phyloP scores from a whole-genome alignment of 257 asterid genomes.

The Mitragyna speciosa region DNA sequence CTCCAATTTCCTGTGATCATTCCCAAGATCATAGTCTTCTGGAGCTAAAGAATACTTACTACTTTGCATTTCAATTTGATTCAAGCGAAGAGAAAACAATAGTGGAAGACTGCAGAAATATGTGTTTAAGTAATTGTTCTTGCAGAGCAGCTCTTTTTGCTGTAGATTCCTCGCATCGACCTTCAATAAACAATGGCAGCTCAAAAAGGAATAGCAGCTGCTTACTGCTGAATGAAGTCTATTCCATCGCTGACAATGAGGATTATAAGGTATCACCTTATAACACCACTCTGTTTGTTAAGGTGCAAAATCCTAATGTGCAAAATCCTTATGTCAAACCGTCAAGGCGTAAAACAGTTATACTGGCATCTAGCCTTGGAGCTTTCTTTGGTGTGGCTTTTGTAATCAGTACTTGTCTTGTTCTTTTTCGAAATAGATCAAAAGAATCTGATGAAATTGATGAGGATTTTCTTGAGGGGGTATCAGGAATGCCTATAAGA shows the following conservation, averaged over 20 bases:
- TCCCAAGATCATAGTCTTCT: slow-evolving; percentile 14
- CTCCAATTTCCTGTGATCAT: slow-evolving; percentile 23
- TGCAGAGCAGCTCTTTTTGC: neutral
- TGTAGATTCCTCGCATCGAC: no score
- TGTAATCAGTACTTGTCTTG: slow-evolving; percentile 4
- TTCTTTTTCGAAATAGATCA: neutral
- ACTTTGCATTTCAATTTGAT: neutral
- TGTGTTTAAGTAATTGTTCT: slow-evolving; percentile 3
- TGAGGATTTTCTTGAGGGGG: slow-evolving; percentile 3
- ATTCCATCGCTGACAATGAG: slow-evolving; percentile 12
- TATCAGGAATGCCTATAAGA: slow-evolving; percentile 17
- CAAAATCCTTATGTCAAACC: neutral
- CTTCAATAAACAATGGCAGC: no score
- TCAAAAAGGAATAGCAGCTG: slow-evolving; percentile 9
- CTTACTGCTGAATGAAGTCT: neutral
- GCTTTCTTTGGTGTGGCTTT: neutral
- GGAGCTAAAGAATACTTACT: slow-evolving; percentile 8
- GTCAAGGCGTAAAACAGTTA: neutral
- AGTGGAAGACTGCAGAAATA: slow-evolving; percentile 23
- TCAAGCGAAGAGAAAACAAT: neutral
- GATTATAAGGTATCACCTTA: neutral
- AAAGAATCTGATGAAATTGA: slow-evolving; percentile 2
- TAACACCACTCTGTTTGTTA: slow-evolving; percentile 14
- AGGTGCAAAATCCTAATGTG: no score
- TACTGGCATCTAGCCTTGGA: neutral